Base-by-base conservation (phyloP, 2,329 filamentous ascomycete genomes). In the Penicillium digitatum region DNA sequence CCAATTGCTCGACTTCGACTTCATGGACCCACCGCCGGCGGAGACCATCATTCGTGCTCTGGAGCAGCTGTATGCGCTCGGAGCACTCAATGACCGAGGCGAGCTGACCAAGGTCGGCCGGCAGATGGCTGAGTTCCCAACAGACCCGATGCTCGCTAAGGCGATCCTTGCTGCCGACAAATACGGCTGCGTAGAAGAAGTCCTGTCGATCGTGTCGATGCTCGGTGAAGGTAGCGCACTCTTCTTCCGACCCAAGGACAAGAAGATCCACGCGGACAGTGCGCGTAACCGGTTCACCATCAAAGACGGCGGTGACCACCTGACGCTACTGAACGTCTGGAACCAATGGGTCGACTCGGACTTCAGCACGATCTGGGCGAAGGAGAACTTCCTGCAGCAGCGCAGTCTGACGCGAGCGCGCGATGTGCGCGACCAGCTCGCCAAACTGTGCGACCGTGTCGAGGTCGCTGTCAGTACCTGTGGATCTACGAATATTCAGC, bases 211-310 rank as follows among this genome's bases (percentile, higher is more conserved):
- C 46, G 90, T 97, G n/a, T 86, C 92, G 39, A 96, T 97, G 89
- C 82, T 97, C 0, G 86, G 88, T 57, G 94, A 97, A 75, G 85
- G 89, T 1, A 90, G 87, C 4, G 87, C 91, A 0, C 82, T 99
- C 5, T 99, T 96, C 79, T 95, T 95, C 81, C 83, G 91, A 0
- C 92, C 94, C 20, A 96, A 96, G 70, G 92, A 99, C 76, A 96
- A 97, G 79, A 96, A 96, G 72, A 87, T 96, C 27, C 90, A 96
- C 67, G 94, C 94, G 12, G 93, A 99, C 72, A 90, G 88, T 58
- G 94, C 94, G 0, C 86, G 91, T 14, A 87, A 88, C 34, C 85
- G 93, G 1, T 97, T 97, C 74, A 95, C 90, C 0, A 80, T 93
- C 69, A 90, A 90, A 65, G 91, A 95, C 58, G 92, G 92, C 34